These are phyloP conservation scores for Candida nanaspora DNA, from an alignment of 805 yeast genomes.

Conservation along the genomic window DNA sequence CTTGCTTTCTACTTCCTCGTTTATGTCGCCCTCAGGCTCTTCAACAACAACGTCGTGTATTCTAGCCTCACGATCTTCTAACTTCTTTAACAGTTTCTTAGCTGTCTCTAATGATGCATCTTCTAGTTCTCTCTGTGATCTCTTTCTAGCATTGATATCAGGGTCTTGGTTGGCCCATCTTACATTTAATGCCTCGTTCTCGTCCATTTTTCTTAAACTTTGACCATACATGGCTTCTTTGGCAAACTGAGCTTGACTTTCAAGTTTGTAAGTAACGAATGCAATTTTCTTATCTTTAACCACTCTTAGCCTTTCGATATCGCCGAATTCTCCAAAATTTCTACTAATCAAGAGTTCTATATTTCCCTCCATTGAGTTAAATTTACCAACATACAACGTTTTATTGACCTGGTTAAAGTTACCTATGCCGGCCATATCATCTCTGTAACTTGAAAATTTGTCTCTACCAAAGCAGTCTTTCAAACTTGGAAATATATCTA, in stretches of 20 bases:
- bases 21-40: no score
- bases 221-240: slow-evolving; percentile 92
- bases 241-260: slow-evolving; percentile 84
- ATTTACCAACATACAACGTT: slow-evolving; percentile 69
- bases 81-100: slow-evolving; percentile 29
- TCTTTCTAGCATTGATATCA: slow-evolving; percentile 53
- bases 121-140: slow-evolving; percentile 43
- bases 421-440: slow-evolving; percentile 95
- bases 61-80: slow-evolving; percentile 16
- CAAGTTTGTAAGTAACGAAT: slow-evolving; percentile 64
- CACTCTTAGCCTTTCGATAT: slow-evolving; percentile 57
- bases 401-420: slow-evolving; percentile 61
- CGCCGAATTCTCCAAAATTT: slow-evolving; percentile 71
- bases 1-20: slow-evolving; percentile 3
- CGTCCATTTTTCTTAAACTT: slow-evolving; percentile 40
- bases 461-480: slow-evolving; percentile 92
- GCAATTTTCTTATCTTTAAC: slow-evolving; percentile 62
- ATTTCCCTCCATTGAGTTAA: slow-evolving; percentile 31
- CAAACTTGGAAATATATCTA: slow-evolving; percentile 53
- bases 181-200: slow-evolving; percentile 58
- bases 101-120: slow-evolving; percentile 50
- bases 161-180: slow-evolving; percentile 93
- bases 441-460: slow-evolving; percentile 71
- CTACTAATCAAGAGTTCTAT: slow-evolving; percentile 34
- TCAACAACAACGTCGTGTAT: slow-evolving; percentile 18